Percentiles rank a stretch among this genome's conserved stretches.
Evolutionary conservation across 2,329 filamentous ascomycete genomes (phyloP).

Genomic region (Dendrostoma leiphaemia): DNA sequence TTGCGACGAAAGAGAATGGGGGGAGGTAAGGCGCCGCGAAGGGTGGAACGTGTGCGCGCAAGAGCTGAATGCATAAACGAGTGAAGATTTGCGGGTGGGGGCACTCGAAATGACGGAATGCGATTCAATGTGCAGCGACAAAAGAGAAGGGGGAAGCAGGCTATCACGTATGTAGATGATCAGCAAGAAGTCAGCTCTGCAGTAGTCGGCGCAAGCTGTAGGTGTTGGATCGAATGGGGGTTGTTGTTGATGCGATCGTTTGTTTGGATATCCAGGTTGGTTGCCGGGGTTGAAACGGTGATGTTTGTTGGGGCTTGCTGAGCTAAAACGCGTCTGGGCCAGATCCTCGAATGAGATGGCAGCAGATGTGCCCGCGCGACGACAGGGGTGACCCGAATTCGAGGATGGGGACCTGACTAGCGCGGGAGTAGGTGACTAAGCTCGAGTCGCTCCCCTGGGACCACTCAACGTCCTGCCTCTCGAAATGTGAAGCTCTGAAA

Average conservation of each 20-base stretch:
- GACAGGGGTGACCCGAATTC: neutral
- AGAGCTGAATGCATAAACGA: conserved; percentile 15
- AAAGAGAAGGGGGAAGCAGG: neutral
- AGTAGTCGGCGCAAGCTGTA: neutral
- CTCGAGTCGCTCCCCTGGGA: neutral
- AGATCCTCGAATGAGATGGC: neutral
- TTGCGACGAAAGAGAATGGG: conserved; percentile 1
- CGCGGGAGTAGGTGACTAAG: neutral
- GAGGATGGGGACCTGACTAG: neutral
- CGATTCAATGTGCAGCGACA: conserved; percentile 9
- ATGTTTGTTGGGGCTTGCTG: conserved; percentile 4
- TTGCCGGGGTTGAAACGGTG: neutral
- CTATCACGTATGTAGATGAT: neutral
- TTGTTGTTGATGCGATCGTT: no score
- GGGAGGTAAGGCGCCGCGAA: conserved; percentile 8
- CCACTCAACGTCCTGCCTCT: no score
- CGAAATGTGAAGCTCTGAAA: no score
- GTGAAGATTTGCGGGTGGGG: conserved; percentile 16
- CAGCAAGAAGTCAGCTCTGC: neutral
- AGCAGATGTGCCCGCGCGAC: neutral
- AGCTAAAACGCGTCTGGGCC: conserved; percentile 5
- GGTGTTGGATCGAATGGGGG: no score
- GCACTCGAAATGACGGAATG: neutral
- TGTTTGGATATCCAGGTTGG: no score
- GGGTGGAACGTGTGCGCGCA: neutral